A percentile compares a stretch with the other conserved stretches of the same genome.
Conservation (phyloP, 1,284 basidiomycete species). For the Phellopilus nigrolimitatus region DNA sequence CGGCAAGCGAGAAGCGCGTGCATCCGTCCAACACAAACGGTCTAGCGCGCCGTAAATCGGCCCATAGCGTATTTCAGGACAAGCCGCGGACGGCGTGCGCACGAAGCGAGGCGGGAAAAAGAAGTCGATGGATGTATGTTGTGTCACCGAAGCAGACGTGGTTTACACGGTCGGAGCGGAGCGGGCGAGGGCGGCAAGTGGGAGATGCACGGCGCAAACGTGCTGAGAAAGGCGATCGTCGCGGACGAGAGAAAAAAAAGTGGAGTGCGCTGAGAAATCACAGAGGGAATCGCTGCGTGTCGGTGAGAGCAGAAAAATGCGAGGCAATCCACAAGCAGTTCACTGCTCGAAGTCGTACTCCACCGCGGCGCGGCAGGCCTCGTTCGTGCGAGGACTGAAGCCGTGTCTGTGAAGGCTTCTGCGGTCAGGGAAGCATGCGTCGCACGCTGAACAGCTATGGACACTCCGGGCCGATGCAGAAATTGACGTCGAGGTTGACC, state of each 20-base stretch:
- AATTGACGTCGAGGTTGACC: conserved; percentile 5
- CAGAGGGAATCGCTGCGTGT: neutral
- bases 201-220: conserved; percentile 4
- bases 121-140: conserved; percentile 8
- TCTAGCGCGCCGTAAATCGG: neutral
- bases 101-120: conserved; percentile 7
- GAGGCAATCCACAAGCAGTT: neutral
- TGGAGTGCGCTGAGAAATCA: neutral
- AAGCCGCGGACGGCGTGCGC: neutral
- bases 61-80: conserved; percentile 2
- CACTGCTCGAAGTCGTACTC: conserved; percentile 62
- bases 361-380: conserved; percentile 67
- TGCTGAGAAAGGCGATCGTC: neutral
- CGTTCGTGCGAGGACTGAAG: conserved; percentile 42
- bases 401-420: conserved; percentile 58
- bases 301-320: neutral
- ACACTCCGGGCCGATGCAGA: conserved; percentile 26
- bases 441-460: conserved; percentile 63
- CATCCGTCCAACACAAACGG: neutral
- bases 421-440: conserved; percentile 53
- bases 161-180: conserved; percentile 4
- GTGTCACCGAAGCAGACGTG: conserved; percentile 3
- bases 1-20: neutral
- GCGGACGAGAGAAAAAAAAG: neutral
- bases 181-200: neutral